Evolutionary conservation across 202 grass and related monocot species (phyloP), one percentile per base, ranked within the genome.

Genomic region (Alloteropsis angusta): DNA sequence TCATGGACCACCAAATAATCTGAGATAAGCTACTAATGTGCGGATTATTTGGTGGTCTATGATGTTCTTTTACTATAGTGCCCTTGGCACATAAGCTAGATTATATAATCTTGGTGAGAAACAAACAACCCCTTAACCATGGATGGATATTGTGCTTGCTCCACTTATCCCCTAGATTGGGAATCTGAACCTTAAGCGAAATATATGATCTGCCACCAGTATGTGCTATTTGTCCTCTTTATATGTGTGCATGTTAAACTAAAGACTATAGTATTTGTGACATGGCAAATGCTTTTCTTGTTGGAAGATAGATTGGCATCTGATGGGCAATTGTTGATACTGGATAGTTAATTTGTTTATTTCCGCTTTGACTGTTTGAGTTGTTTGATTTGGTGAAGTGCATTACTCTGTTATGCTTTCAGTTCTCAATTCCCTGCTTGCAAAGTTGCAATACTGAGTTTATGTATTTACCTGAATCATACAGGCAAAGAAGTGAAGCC

Each of bases 401-500:
- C 5, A 19, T 21, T 18, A 23, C 25, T 21, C 19, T 0, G 0
- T 49, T 61, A 7, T 48, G 10, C 0, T 16, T 46, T 59, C 2
- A 41, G 5, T 63, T 69, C 22, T 54, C 2, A 41, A 23, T 4
- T 17, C 30, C 5, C 14, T 0, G 7, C 3, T n/a, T 32, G 28
- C 28, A 30, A 30, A 30, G 28, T 30, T 3, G 16, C 13, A 17
- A 23, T 81, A 43, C 13, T 43, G 23, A 71, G 54, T 60, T 46
- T 37, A 7, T 65, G 13, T 23, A 71, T 36, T 68, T 46, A 23
- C 16, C 8, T 37, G 9, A 65, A 43, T 58, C 64, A 54, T 89
- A 18, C 45, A 97, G 93, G 93, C 59, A 12, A 89, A 21, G 93
- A 97, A 83, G 84, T 97, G 14, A 93, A 93, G 66, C 90, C 93